A percentile compares a stretch with the other conserved stretches of the same genome.
Evolutionary conservation across 805 yeast species (phyloP).

Genomic region (Saturnispora saitoi): DNA sequence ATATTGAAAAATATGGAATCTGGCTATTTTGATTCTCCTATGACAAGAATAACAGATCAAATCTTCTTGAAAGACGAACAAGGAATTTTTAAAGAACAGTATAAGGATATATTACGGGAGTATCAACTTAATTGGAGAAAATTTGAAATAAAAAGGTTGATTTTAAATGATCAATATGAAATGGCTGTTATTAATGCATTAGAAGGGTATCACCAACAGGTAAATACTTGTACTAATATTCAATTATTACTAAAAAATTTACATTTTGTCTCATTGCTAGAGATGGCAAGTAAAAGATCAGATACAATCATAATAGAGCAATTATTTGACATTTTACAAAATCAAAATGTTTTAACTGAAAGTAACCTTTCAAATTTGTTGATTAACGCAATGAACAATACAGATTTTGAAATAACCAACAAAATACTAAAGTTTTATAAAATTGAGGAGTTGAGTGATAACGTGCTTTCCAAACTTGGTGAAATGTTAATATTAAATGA

Average conservation of each 20-base stretch:
- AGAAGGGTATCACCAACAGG: conserved; percentile 4
- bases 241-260: conserved; percentile 5
- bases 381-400: conserved; percentile 9
- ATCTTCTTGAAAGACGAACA: conserved; percentile 12
- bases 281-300: conserved; percentile 15
- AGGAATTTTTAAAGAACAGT: conserved; percentile 10
- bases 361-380: conserved; percentile 13
- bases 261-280: conserved; percentile 13
- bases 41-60: conserved; percentile 12
- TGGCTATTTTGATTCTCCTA: neutral
- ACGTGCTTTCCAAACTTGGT: neutral
- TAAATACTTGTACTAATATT: neutral
- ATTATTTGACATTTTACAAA: conserved; percentile 9
- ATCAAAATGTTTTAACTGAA: neutral
- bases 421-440: neutral
- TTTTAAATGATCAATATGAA: conserved; percentile 19
- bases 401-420: neutral
- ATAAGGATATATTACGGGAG: conserved; percentile 8
- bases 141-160: conserved; percentile 16
- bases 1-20: conserved; percentile 1
- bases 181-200: conserved; percentile 14
- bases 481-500: conserved; percentile 9
- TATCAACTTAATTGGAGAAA: conserved; percentile 8
- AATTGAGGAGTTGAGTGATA: conserved; percentile 7
- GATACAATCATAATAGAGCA: conserved; percentile 17